Evolutionary conservation across 176 grass and related monocot species (phyloP).

Genomic region (Guadua angustifolia): DNA sequence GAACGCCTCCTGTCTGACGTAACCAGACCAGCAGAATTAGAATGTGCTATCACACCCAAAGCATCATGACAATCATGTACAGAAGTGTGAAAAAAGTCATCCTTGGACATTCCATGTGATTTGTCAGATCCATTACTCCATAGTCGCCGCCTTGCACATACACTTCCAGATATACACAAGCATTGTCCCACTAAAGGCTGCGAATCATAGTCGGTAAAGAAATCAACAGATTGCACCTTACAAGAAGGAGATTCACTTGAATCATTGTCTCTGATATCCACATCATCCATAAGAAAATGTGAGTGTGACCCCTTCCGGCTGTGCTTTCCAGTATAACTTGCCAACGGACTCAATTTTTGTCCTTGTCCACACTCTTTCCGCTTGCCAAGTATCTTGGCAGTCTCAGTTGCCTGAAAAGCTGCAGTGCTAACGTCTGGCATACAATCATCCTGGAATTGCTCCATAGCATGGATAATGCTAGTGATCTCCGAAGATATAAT

Average conservation of each 20-base stretch:
- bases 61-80: constrained; percentile 27
- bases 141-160: constrained; percentile 34
- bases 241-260: constrained; percentile 44
- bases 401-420: constrained; percentile 53
- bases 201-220: constrained; percentile 44
- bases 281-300: constrained; percentile 41
- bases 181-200: constrained; percentile 25
- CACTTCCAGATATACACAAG: constrained; percentile 26
- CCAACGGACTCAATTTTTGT: constrained; percentile 43
- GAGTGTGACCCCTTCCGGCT: constrained; percentile 45
- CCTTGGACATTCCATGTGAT: constrained; percentile 16
- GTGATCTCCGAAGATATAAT: constrained; percentile 71
- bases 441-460: constrained; percentile 34
- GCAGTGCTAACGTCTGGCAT: constrained; percentile 45
- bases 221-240: constrained; percentile 30
- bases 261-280: constrained; percentile 42
- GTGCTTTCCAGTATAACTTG: constrained; percentile 26
- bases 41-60: constrained; percentile 28
- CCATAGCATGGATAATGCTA: constrained; percentile 53
- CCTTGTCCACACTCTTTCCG: constrained; percentile 26
- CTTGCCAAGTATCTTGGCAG: constrained; percentile 44
- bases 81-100: constrained; percentile 22
- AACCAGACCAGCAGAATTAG: constrained; percentile 34
- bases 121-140: constrained; percentile 45
- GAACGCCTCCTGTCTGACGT: constrained; percentile 36